Evolutionary conservation across 2,329 filamentous ascomycete genomes (phyloP).

Genomic region (Phoma sp.): DNA sequence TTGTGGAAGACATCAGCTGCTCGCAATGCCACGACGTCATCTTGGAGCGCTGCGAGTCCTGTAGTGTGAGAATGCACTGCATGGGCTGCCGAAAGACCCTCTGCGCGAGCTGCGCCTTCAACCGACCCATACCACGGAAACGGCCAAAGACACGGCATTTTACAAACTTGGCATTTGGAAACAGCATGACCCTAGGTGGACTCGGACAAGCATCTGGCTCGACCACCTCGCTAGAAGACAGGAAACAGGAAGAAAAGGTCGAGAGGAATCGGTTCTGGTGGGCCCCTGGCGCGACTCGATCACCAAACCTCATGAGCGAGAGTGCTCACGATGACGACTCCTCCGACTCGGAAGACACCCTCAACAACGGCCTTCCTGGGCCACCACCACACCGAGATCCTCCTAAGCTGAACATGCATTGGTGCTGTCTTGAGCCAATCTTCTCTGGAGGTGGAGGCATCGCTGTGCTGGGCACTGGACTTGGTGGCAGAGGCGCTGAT

Average conservation of each 20-base stretch:
- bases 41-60: slow-evolving; percentile 65
- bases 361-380: slow-evolving; percentile 46
- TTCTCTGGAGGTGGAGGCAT: slow-evolving; percentile 68
- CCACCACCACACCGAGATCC: slow-evolving; percentile 47
- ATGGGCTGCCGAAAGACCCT: slow-evolving; percentile 67
- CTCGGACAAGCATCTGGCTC: slow-evolving; percentile 42
- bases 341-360: slow-evolving; percentile 49
- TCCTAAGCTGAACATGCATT: slow-evolving; percentile 63
- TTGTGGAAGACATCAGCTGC: slow-evolving; percentile 62
- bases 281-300: slow-evolving; percentile 63
- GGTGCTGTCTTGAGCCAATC: slow-evolving; percentile 67
- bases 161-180: slow-evolving; percentile 46
- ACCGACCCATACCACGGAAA: slow-evolving; percentile 58
- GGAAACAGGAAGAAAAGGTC: slow-evolving; percentile 28
- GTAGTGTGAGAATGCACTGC: slow-evolving; percentile 68
- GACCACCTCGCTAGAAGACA: slow-evolving; percentile 31
- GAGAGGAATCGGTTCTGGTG: slow-evolving; percentile 62
- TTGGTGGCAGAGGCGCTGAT: slow-evolving; percentile 61
- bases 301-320: slow-evolving; percentile 67
- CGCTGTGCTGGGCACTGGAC: slow-evolving; percentile 59
- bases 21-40: slow-evolving; percentile 62
- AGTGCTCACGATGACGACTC: slow-evolving; percentile 49
- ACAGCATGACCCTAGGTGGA: slow-evolving; percentile 32
- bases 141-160: slow-evolving; percentile 49
- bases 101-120: slow-evolving; percentile 66